Percentiles rank a stretch among this genome's conserved stretches.
phyloP scores from a whole-genome alignment of 2,329 filamentous ascomycete species.

The Colletotrichum sublineola region DNA sequence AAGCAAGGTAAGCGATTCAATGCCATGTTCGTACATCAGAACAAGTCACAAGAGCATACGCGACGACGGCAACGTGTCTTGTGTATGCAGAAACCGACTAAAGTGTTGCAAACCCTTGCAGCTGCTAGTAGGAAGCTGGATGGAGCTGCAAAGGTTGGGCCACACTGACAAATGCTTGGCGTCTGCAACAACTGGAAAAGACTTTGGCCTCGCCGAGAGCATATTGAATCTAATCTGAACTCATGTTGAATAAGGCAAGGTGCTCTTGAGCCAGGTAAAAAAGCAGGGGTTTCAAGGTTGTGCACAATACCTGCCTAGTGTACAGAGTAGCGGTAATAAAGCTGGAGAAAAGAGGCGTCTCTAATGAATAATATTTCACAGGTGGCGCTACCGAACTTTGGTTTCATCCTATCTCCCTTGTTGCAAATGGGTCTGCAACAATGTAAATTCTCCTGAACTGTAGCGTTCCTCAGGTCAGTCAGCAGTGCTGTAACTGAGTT shows the following conservation, averaged over 20 bases:
- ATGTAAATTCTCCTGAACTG: background rate
- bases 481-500: background rate
- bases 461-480: background rate
- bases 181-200: background rate
- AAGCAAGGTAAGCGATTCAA: conserved; percentile 11
- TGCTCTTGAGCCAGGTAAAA: conserved; percentile 6
- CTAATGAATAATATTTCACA: conserved; percentile 3
- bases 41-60: conserved; percentile 3
- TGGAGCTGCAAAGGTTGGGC: background rate
- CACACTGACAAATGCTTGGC: background rate
- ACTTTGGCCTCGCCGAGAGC: background rate
- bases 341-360: background rate
- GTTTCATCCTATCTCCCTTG: conserved; percentile 27
- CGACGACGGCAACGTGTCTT: conserved; percentile 11
- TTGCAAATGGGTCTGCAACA: conserved; percentile 7
- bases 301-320: background rate
- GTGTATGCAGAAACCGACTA: background rate
- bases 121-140: background rate
- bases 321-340: background rate
- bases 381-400: conserved; percentile 7
- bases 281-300: conserved; percentile 6
- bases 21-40: conserved; percentile 11
- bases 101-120: background rate
- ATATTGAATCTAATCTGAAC: background rate
- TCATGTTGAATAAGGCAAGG: background rate